phyloP scores from a whole-genome alignment of 1,139 yeast genomes.

The Yamadazyma dendronema region DNA sequence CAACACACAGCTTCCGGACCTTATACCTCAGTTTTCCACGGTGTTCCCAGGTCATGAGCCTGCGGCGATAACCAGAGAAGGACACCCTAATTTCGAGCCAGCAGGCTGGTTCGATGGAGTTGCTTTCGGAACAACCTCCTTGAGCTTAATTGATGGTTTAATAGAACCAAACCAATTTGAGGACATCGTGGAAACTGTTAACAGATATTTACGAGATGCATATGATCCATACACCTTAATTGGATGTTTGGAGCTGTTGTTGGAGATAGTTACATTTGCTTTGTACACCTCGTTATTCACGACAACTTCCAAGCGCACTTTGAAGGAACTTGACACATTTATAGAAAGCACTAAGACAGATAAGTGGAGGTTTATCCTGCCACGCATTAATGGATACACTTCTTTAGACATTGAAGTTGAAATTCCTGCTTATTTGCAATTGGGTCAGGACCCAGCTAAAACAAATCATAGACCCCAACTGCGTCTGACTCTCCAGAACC shows the following conservation, averaged over 20 bases:
- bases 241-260: slow-evolving; percentile 36
- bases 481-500: neutral
- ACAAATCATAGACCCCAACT: neutral
- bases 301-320: slow-evolving; percentile 19
- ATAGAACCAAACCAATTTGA: slow-evolving; percentile 34
- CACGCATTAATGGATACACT: slow-evolving; percentile 58
- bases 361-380: slow-evolving; percentile 41
- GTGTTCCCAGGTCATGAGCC: slow-evolving; percentile 64
- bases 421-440: too few relatives aligned
- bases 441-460: too few relatives aligned
- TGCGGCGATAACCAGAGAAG: slow-evolving; percentile 47
- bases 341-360: slow-evolving; percentile 16
- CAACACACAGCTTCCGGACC: slow-evolving; percentile 26
- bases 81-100: slow-evolving; percentile 22
- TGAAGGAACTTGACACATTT: slow-evolving; percentile 35
- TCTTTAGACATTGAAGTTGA: slow-evolving; percentile 26
- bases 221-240: slow-evolving; percentile 33
- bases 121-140: slow-evolving; percentile 51
- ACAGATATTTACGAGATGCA: slow-evolving; percentile 39
- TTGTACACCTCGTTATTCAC: slow-evolving; percentile 23
- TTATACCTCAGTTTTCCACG: slow-evolving; percentile 59
- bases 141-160: slow-evolving; percentile 51
- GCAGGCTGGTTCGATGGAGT: slow-evolving; percentile 41
- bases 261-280: slow-evolving; percentile 49
- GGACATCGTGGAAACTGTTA: slow-evolving; percentile 45